Evolutionary conservation across 140 eudicot genomes (phyloP), one percentile per base, ranked within the genome.

Genomic region (Senecio squalidus): DNA sequence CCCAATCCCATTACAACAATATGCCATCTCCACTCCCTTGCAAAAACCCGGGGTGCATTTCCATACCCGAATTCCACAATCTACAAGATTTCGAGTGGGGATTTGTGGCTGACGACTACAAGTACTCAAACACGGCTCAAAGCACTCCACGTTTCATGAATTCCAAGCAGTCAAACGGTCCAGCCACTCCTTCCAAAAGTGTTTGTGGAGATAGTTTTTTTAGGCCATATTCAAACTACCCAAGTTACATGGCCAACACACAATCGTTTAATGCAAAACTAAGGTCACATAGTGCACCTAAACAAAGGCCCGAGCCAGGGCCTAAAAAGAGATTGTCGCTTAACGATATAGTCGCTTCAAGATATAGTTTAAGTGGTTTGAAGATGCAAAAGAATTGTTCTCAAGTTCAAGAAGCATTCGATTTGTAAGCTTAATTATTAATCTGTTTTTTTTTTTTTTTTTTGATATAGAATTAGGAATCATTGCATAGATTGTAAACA

Each of bases 281-380:
- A 56, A 74, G 98, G 84, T 86, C 96, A 8, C 87, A 83, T 43
- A 91, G 98, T 17, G 96, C 96, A 3, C 98, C 98, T 17, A 91
- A 77, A 55, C 98, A 91, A 67, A 74, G 98, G 68, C 96, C 95
- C 4, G 96, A 83, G 10, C 60, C 69, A 14, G 83, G 83, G 50
- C 76, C 82, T 4, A 91, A 81, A 65, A 91, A 81, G 63, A 69
- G 84, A 74, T 56, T 83, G 27, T 76, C 98, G 5, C 76, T 86
- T 51, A 76, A 73, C 60, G 96, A 91, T 47, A 70, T 86, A 26
- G 84, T 84, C 83, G 89, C 91, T 24, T 82, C 98, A 22, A 86
- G 98, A 68, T 74, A 64, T 39, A 91, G 96, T 67, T 78, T 86
- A 60, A 91, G 92, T 66, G 89, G 94, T 22, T 94, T 81, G 70